Evolutionary conservation across 2,329 filamentous ascomycete species (phyloP).

Genomic region (Fusarium oligoseptatum): DNA sequence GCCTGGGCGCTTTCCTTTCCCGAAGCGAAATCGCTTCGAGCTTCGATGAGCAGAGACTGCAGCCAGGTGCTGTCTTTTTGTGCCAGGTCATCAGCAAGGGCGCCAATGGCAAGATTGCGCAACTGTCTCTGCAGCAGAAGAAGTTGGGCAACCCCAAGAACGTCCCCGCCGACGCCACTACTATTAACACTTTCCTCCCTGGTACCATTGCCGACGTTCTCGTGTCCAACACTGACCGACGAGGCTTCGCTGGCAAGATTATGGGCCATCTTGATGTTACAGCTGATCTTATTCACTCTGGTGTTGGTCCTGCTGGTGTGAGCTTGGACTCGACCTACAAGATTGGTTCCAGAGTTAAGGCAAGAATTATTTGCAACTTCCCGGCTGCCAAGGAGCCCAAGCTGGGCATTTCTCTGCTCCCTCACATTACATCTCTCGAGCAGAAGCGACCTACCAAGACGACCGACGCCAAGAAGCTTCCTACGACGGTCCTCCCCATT

Average conservation of each 20-base stretch:
- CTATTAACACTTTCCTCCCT: slow-evolving; percentile 89
- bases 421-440: slow-evolving; percentile 80
- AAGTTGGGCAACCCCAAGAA: slow-evolving; percentile 77
- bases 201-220: slow-evolving; percentile 91
- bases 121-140: slow-evolving; percentile 81
- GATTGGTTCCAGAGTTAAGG: slow-evolving; percentile 85
- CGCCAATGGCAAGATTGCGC: slow-evolving; percentile 84
- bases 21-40: slow-evolving; percentile 82
- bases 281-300: slow-evolving; percentile 91
- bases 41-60: slow-evolving; percentile 75
- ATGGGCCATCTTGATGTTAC: slow-evolving; percentile 93
- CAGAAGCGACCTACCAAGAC: slow-evolving; percentile 55
- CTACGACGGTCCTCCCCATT: slow-evolving; percentile 73
- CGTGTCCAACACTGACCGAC: slow-evolving; percentile 78
- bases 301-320: slow-evolving; percentile 75
- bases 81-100: slow-evolving; percentile 83
- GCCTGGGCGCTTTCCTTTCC: slow-evolving; percentile 85
- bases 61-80: slow-evolving; percentile 87
- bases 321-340: slow-evolving; percentile 85
- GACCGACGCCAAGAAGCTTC: slow-evolving; percentile 58
- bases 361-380: slow-evolving; percentile 89
- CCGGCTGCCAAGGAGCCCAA: slow-evolving; percentile 83
- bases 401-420: slow-evolving; percentile 87
- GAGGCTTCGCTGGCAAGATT: slow-evolving; percentile 88
- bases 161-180: slow-evolving; percentile 81